These are phyloP conservation scores for Monosporascus sp. DNA, from an alignment of 2,329 filamentous ascomycete species.

Conservation along the genomic window DNA sequence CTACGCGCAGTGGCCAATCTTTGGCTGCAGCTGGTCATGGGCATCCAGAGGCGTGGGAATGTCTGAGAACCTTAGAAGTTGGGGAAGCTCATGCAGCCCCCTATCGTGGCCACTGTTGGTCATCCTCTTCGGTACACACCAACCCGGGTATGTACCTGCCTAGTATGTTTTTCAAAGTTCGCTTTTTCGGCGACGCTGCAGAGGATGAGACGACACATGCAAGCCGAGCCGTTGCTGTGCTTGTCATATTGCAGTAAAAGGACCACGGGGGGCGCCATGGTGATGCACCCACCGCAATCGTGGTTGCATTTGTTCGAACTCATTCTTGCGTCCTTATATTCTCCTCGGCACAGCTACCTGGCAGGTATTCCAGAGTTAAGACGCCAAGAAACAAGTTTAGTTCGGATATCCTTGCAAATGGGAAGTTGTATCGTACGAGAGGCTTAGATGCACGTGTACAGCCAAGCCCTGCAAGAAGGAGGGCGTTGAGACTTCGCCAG, in stretches of 20 bases:
- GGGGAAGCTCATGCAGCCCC: neutral
- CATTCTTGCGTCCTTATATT: neutral
- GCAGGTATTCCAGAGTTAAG: neutral
- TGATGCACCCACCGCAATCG: too few relatives aligned
- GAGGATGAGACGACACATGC: too few relatives aligned
- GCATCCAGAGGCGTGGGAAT: neutral
- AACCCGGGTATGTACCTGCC: neutral
- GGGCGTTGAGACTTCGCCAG: neutral
- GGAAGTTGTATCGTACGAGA: neutral
- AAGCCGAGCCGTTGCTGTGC: too few relatives aligned
- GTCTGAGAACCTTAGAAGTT: neutral
- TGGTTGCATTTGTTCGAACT: too few relatives aligned
- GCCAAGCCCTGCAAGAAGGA: neutral
- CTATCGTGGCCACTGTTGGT: neutral
- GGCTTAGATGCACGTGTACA: neutral
- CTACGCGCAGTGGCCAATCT: neutral
- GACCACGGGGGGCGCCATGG: too few relatives aligned
- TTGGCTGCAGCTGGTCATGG: neutral
- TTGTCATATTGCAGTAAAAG: too few relatives aligned
- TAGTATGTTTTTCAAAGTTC: too few relatives aligned
- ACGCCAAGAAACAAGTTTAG: neutral
- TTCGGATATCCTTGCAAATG: neutral
- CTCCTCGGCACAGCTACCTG: neutral
- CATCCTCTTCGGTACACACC: neutral
- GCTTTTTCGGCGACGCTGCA: too few relatives aligned